These are phyloP conservation scores for Xylaria sp. DNA, from an alignment of 2,329 filamentous ascomycete genomes.

Conservation along the genomic window DNA sequence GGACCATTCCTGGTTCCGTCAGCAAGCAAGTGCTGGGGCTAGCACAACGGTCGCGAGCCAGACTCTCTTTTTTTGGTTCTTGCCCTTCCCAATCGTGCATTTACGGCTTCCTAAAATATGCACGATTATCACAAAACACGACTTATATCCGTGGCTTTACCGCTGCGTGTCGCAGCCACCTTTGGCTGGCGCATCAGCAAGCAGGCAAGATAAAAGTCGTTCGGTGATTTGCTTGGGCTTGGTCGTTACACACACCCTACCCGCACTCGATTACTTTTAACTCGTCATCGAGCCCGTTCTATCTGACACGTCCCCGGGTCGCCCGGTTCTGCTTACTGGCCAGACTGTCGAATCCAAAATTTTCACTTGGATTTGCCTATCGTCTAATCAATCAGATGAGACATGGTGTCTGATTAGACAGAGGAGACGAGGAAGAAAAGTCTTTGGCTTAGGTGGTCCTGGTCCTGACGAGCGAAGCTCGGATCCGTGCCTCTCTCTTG, in stretches of 20 bases:
- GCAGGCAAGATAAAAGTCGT: no score
- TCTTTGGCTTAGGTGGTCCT: conserved; percentile 1
- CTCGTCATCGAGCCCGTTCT: not conserved
- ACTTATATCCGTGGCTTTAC: not conserved
- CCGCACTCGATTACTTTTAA: not conserved
- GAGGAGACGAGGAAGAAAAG: not conserved
- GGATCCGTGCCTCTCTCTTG: not conserved
- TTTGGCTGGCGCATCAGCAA: not conserved
- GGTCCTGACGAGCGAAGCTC: not conserved
- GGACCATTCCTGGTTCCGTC: conserved; percentile 12
- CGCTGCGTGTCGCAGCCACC: not conserved
- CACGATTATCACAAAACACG: conserved; percentile 7
- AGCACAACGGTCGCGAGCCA: conserved; percentile 1
- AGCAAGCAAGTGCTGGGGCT: conserved; percentile 3
- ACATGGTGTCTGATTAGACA: not conserved
- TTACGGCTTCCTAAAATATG: conserved; percentile 10
- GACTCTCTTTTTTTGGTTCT: no score
- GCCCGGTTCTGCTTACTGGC: conserved; percentile 12
- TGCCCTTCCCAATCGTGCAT: conserved; percentile 16
- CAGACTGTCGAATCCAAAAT: not conserved
- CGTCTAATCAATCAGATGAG: not conserved
- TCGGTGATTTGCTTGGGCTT: not conserved
- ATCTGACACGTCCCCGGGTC: conserved; percentile 10
- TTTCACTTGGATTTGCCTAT: not conserved
- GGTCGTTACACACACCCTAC: not conserved